phyloP scores from a whole-genome alignment of 208 protist species.

The Acanthamoeba sp. region DNA sequence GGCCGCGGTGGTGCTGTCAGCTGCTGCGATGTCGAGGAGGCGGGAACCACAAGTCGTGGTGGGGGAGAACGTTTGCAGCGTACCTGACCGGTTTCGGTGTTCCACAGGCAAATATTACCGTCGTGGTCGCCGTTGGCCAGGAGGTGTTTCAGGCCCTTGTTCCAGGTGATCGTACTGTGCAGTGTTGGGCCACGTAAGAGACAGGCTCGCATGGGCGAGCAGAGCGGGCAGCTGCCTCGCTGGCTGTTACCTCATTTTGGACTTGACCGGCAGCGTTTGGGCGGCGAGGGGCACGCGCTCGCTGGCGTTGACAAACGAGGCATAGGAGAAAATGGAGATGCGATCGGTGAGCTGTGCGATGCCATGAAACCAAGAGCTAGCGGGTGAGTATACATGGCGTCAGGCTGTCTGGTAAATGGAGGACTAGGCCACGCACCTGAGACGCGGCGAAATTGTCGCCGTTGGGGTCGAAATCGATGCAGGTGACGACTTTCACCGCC shows the following conservation, averaged over 20 bases:
- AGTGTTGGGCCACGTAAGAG: neutral
- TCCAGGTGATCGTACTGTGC: slow-evolving; percentile 30
- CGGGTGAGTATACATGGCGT: too few species aligned
- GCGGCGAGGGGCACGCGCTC: neutral
- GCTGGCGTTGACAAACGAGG: neutral
- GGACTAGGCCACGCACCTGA: neutral
- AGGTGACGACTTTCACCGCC: neutral
- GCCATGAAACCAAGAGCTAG: neutral
- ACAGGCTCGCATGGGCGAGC: neutral
- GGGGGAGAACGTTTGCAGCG: neutral
- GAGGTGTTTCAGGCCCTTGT: neutral
- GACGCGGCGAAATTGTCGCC: neutral
- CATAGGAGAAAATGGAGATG: slow-evolving; percentile 1
- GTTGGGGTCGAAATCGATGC: slow-evolving; percentile 9
- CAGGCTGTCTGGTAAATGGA: too few species aligned
- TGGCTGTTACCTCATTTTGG: slow-evolving; percentile 31
- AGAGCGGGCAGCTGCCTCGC: too few species aligned
- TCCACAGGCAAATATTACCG: slow-evolving; percentile 52
- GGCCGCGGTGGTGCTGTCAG: neutral
- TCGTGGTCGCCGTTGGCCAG: neutral
- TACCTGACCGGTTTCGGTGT: neutral
- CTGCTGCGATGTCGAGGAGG: neutral
- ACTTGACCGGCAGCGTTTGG: neutral
- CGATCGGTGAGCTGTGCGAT: neutral
- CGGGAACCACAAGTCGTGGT: neutral